These are phyloP conservation scores for Fusarium subglutinans DNA, from an alignment of 2,329 filamentous ascomycete species.

Conservation along the genomic window DNA sequence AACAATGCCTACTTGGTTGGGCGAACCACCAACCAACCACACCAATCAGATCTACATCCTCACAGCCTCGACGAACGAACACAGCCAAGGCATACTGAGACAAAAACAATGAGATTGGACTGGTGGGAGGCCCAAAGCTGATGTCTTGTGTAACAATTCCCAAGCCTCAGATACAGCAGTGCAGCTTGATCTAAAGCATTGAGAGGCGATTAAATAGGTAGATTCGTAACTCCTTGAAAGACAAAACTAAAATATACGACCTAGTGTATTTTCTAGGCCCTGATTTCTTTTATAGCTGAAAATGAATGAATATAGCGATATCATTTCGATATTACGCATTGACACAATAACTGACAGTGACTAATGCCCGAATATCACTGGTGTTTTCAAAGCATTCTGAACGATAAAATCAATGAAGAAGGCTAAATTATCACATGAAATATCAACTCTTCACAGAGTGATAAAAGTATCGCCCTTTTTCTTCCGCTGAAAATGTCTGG, in stretches of 20 bases:
- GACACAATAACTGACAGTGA: neutral
- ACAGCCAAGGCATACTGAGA: neutral
- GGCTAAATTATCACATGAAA: neutral
- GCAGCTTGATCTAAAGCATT: neutral
- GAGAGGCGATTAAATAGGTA: neutral
- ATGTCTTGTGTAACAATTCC: neutral
- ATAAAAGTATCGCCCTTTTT: neutral
- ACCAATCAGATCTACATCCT: constrained; percentile 3
- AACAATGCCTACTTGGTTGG: neutral
- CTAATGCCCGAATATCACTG: no score
- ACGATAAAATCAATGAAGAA: neutral
- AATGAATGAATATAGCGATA: neutral
- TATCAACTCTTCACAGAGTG: neutral
- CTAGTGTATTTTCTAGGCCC: neutral
- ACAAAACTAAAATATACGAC: neutral
- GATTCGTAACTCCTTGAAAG: neutral
- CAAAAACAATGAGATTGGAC: neutral
- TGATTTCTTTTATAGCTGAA: no score
- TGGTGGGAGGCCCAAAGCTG: neutral
- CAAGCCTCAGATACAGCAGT: neutral
- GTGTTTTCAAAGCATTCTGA: neutral
- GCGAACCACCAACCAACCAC: neutral
- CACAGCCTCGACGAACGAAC: neutral
- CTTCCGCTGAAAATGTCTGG: neutral
- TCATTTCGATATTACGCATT: no score